A percentile compares a stretch with the other conserved stretches of the same genome.
phyloP scores from a whole-genome alignment of 257 asterid species.

The Avicennia marina region DNA sequence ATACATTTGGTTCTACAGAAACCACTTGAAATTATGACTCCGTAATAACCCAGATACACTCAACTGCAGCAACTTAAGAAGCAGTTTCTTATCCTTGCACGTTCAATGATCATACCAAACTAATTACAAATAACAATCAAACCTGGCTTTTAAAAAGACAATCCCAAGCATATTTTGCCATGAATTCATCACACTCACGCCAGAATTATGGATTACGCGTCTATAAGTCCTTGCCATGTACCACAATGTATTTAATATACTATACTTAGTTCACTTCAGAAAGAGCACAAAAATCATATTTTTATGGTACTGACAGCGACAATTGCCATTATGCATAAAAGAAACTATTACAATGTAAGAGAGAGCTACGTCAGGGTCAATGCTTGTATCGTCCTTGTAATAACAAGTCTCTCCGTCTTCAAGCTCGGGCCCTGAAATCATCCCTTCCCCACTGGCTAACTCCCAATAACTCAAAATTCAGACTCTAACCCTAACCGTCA shows the following conservation, averaged over 20 bases:
- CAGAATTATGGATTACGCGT: too few relatives aligned
- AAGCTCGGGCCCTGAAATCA: slow-evolving; percentile 62
- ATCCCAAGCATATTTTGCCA: too few relatives aligned
- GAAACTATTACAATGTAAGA: slow-evolving; percentile 84
- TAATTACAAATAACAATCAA: too few relatives aligned
- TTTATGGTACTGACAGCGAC: not conserved
- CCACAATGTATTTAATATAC: too few relatives aligned
- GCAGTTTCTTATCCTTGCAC: slow-evolving; percentile 3
- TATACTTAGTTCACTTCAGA: slow-evolving; percentile 12
- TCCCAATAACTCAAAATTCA: slow-evolving; percentile 21
- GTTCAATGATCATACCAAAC: slow-evolving; percentile 15
- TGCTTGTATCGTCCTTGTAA: slow-evolving; percentile 47
- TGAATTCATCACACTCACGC: too few relatives aligned
- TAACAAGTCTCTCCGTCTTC: slow-evolving; percentile 85
- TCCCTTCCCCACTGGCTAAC: slow-evolving; percentile 34
- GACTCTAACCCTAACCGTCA: slow-evolving; percentile 34
- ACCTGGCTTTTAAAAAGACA: too few relatives aligned
- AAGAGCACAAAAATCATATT: slow-evolving; percentile 15
- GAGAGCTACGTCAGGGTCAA: slow-evolving; percentile 74
- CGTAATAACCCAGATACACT: not conserved
- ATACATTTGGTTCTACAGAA: slow-evolving; percentile 3
- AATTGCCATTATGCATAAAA: slow-evolving; percentile 23
- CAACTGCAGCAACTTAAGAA: slow-evolving; percentile 1
- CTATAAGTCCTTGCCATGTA: too few relatives aligned
- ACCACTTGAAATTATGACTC: not conserved